These are phyloP conservation scores for Pluteus cervinus DNA, from an alignment of 768 basidiomycete species.

Conservation along the genomic window DNA sequence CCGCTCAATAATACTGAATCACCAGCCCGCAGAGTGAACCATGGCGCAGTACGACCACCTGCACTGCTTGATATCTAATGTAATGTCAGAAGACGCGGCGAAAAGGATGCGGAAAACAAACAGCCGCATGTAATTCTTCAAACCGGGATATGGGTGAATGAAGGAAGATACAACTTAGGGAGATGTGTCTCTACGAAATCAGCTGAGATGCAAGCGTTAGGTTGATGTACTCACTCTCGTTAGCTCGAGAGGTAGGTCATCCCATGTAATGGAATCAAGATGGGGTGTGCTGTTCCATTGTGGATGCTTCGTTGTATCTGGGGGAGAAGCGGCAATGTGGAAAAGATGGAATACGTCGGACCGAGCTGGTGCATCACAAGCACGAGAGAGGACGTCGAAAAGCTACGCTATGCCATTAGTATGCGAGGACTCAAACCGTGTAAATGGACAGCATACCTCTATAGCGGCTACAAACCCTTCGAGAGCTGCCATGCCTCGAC, in stretches of 20 bases:
- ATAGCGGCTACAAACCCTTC: slow-evolving; percentile 67
- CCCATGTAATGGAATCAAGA: slow-evolving; percentile 54
- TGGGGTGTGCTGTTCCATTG: slow-evolving; percentile 41
- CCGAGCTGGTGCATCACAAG: slow-evolving; percentile 14
- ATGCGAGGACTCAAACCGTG: not conserved
- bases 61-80: slow-evolving; percentile 8
- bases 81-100: not conserved
- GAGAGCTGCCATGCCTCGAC: slow-evolving; percentile 57
- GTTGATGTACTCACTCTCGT: slow-evolving; percentile 40
- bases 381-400: slow-evolving; percentile 31
- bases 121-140: slow-evolving; percentile 43
- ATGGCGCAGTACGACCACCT: slow-evolving; percentile 35
- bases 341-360: slow-evolving; percentile 40
- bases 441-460: slow-evolving; percentile 39
- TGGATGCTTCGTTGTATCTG: slow-evolving; percentile 50
- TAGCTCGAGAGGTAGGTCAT: slow-evolving; percentile 51
- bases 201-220: not conserved
- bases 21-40: slow-evolving; percentile 46
- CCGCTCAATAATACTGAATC: slow-evolving; percentile 45
- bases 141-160: slow-evolving; percentile 38
- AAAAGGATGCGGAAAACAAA: slow-evolving; percentile 20
- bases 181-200: slow-evolving; percentile 47
- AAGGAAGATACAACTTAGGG: slow-evolving; percentile 45
- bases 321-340: slow-evolving; percentile 53
- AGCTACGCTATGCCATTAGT: slow-evolving; percentile 22